phyloP scores from a whole-genome alignment of 1,284 basidiomycete genomes.

The Cystobasidium pallidum region DNA sequence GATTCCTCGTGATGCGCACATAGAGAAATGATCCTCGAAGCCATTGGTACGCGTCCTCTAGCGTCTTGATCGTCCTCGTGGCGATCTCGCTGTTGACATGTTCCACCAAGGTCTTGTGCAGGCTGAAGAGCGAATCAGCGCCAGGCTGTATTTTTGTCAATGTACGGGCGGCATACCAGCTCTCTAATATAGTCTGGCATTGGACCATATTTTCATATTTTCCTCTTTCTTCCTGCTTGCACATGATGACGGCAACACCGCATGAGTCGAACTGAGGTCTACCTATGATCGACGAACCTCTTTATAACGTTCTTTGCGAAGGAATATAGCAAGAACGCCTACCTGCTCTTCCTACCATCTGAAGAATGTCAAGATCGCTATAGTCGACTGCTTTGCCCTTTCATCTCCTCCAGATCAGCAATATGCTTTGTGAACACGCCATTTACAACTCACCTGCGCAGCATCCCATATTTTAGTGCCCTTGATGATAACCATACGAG shows the following conservation, averaged over 20 bases:
- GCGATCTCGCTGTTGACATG: slow-evolving; percentile 92
- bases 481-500: slow-evolving; percentile 67
- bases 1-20: slow-evolving; percentile 80
- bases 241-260: slow-evolving; percentile 68
- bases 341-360: slow-evolving; percentile 61
- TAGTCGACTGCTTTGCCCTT: slow-evolving; percentile 65
- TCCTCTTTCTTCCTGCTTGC: slow-evolving; percentile 69
- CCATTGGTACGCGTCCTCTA: slow-evolving; percentile 43
- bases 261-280: slow-evolving; percentile 83
- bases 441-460: slow-evolving; percentile 54
- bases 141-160: background rate
- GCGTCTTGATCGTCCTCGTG: slow-evolving; percentile 68
- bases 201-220: slow-evolving; percentile 65
- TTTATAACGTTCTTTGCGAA: background rate
- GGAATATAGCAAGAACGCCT: background rate
- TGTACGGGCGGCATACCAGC: slow-evolving; percentile 58
- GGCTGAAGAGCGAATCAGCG: slow-evolving; percentile 47
- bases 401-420: slow-evolving; percentile 36
- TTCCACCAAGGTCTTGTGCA: slow-evolving; percentile 80
- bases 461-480: slow-evolving; percentile 68
- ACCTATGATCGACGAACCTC: slow-evolving; percentile 59
- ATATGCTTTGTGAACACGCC: background rate
- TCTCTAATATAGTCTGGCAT: slow-evolving; percentile 73
- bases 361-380: slow-evolving; percentile 70
- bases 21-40: slow-evolving; percentile 12